A percentile compares a stretch with the other conserved stretches of the same genome.
These are phyloP conservation scores for Verbascum thapsus DNA, from an alignment of 257 asterid species.

Conservation along the genomic window DNA sequence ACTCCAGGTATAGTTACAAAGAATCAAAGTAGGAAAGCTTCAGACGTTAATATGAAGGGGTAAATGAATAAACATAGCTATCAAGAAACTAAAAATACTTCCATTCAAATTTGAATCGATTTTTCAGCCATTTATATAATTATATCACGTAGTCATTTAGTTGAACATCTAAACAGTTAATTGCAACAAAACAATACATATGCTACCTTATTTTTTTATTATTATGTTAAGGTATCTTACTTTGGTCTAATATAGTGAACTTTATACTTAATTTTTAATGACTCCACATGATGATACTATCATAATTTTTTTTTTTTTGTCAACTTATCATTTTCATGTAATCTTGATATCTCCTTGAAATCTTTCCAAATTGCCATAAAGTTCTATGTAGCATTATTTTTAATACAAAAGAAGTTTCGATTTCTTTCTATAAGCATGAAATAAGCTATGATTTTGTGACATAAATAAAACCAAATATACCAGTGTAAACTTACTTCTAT, in stretches of 20 bases:
- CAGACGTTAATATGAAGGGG: too few relatives aligned
- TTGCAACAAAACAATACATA: neutral
- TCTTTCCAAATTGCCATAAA: conserved; percentile 2
- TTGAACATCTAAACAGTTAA: neutral
- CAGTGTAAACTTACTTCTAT: neutral
- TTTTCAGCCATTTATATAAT: neutral
- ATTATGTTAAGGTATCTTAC: neutral
- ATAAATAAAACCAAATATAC: neutral
- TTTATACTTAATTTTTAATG: neutral
- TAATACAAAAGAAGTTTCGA: neutral
- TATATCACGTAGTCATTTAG: too few relatives aligned
- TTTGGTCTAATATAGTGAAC: neutral
- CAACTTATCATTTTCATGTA: neutral
- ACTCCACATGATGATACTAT: neutral
- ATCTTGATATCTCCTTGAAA: neutral
- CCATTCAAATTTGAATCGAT: neutral
- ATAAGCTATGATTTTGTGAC: neutral
- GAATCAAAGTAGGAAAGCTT: conserved; percentile 11
- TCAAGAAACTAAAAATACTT: neutral
- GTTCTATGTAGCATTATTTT: neutral
- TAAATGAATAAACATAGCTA: too few relatives aligned
- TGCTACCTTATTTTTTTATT: neutral
- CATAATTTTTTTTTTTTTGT: neutral
- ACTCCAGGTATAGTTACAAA: conserved; percentile 11
- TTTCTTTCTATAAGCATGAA: neutral